Evolutionary conservation across 2,329 filamentous ascomycete genomes (phyloP).

Genomic region (Talaromyces sp.): DNA sequence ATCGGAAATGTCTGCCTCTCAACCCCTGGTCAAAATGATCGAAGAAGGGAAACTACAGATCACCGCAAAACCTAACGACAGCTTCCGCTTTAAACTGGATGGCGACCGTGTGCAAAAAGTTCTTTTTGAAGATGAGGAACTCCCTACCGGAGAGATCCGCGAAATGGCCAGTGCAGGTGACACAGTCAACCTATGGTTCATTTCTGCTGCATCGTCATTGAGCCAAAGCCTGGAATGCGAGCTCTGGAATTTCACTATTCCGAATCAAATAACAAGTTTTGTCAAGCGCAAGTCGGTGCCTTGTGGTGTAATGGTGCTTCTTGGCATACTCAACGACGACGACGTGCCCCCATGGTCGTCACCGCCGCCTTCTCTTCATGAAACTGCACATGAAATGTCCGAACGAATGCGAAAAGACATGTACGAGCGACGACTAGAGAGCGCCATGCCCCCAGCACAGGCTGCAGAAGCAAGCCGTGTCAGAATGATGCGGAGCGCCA

Average conservation of each 20-base stretch:
- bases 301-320: conserved; percentile 28
- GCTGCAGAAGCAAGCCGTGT: conserved; percentile 23
- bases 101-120: conserved; percentile 23
- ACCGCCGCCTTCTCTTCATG: conserved; percentile 15
- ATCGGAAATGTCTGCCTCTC: background rate
- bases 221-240: conserved; percentile 20
- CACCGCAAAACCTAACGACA: conserved; percentile 19
- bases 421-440: conserved; percentile 23
- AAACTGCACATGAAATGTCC: conserved; percentile 19
- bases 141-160: conserved; percentile 22
- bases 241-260: conserved; percentile 26
- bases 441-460: conserved; percentile 27
- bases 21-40: background rate
- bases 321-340: conserved; percentile 24
- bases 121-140: conserved; percentile 24
- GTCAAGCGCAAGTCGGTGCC: conserved; percentile 26
- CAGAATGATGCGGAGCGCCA: conserved; percentile 20
- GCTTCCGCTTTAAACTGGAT: conserved; percentile 28
- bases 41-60: conserved; percentile 1
- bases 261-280: conserved; percentile 22
- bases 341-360: conserved; percentile 27
- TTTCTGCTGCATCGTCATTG: conserved; percentile 25
- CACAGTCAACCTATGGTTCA: conserved; percentile 26
- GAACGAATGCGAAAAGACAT: conserved; percentile 21
- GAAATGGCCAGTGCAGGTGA: conserved; percentile 18